These are phyloP conservation scores for Penicillium sp. DNA, from an alignment of 2,329 filamentous ascomycete genomes.

Conservation along the genomic window DNA sequence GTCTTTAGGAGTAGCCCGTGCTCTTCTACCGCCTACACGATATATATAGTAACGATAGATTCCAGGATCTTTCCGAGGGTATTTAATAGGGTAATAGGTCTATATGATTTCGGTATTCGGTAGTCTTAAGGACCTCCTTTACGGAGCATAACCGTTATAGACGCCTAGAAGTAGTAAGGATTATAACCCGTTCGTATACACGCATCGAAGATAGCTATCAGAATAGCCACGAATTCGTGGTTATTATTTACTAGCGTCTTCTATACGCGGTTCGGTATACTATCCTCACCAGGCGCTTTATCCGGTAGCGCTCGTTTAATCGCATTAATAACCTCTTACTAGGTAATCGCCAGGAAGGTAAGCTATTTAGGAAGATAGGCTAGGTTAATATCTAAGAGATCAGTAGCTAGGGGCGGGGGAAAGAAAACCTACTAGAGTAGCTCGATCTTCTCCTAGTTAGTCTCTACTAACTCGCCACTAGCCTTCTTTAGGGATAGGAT, in stretches of 20 bases:
- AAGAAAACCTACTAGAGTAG: conserved; percentile 3
- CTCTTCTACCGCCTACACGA: neutral
- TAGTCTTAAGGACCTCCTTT: conserved; percentile 1
- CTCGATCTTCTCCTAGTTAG: no score
- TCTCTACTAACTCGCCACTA: no score
- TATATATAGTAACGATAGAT: neutral
- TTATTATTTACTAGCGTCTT: neutral
- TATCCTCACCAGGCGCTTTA: neutral
- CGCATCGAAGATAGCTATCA: neutral
- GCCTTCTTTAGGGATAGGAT: no score
- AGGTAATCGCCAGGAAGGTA: neutral
- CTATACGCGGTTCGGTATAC: neutral
- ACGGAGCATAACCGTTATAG: neutral
- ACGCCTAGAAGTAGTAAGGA: conserved; percentile 5
- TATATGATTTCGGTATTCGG: neutral
- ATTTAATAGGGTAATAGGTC: neutral
- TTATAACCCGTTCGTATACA: neutral
- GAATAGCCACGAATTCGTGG: neutral
- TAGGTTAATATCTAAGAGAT: neutral
- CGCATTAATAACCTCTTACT: neutral
- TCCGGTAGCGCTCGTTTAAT: neutral
- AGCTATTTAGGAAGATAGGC: neutral
- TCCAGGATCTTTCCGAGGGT: neutral
- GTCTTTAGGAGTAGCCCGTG: neutral
- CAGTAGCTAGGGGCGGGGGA: neutral